Evolutionary conservation across 1,284 basidiomycete genomes (phyloP), one percentile per base, ranked within the genome.

Genomic region (Cryptococcus wingfieldii): DNA sequence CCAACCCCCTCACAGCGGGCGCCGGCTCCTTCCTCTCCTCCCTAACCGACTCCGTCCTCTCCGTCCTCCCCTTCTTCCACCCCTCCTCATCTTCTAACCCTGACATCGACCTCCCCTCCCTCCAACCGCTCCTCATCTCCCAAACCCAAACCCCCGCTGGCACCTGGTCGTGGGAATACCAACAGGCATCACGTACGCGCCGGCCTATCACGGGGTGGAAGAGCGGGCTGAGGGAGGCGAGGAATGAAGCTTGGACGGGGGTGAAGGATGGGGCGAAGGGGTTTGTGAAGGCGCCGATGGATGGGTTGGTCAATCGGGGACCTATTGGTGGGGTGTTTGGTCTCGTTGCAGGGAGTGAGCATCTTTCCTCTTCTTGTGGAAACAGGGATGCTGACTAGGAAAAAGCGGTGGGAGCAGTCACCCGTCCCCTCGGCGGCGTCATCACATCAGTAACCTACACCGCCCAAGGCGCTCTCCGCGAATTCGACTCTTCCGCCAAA

Each of bases 1-100:
- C 77, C 0, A 80, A 83, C 60, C 80, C 80, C 0, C 59, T 82
- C 10, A 79, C 78, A 3, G 81, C 80, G 10, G 79, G 31, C 31
- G 31, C 31, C 31, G 31, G 31, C 31, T 34, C 31, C 31, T 34
- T 34, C 31, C 31, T 34, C 31, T 34, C 31, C 31, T 34, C 31
- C 10, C 31, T 34, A 34, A 34, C 31, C 31, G 31, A 34, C 31
- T 34, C 31, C 31, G 2, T 7, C 31, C 31, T 34, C 31, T 34
- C 31, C 31, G 31, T 34, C 31, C 31, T 34, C 31, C 31, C 31
- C 31, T 10, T 34, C 31, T 10, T 34, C 31, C 31, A 34, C 31
- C 31, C 31, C 31, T 34, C 31, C 5, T 34, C 23, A 3, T 23
- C 23, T 23, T 23, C 23, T 2, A 23, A 23, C 23, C 23, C 23